Base-by-base conservation (phyloP, 2,329 filamentous ascomycete genomes). In the Falciphora oryzae region DNA sequence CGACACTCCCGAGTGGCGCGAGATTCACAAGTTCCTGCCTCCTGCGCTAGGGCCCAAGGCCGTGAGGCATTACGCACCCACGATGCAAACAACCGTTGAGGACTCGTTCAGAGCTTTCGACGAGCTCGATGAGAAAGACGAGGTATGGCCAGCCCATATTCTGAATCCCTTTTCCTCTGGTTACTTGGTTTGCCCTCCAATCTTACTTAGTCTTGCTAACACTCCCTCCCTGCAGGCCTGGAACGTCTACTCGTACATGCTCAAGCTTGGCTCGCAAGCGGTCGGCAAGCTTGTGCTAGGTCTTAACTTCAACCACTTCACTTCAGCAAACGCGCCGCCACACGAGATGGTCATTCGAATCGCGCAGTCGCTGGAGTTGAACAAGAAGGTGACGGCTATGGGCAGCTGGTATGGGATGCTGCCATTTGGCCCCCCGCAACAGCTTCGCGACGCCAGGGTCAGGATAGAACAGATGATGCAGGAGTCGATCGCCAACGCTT, bases 11-110 rank as follows among this genome's bases (percentile, higher is more conserved):
- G 77, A 80, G 64, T 86, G 81, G 81, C 71, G 72, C 29, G 69
- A 79, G 0, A 80, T 81, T 0, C 86, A 88, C 76, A 89, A 88
- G 71, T 89, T 87, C 72, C 68, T 88, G 0, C 84, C 85, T 0
- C 85, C 86, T 0, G 81, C 83, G 0, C 75, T 88, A 14, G 80
- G 80, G 0, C 85, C 85, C 38, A 86, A 85, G 69, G 85, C 85
- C 0, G 84, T 88, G 5, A 76, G 82, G 0, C 85, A 88, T 68
- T 88, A 88, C 66, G 79, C 83, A 0, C 84, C 85, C 0, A 80
- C 78, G 0, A 88, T 89, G 83, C 83, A 87, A 67, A 71, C 77
- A 60, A 81, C 80, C 0, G 77, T 84, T 2, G 79, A 85, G 67
- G 75, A 80, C 25, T 72, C 82, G 0, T 86, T 82, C 69, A 75